Base-by-base conservation (phyloP, 257 asterid genomes). In the Asclepias syriaca region DNA sequence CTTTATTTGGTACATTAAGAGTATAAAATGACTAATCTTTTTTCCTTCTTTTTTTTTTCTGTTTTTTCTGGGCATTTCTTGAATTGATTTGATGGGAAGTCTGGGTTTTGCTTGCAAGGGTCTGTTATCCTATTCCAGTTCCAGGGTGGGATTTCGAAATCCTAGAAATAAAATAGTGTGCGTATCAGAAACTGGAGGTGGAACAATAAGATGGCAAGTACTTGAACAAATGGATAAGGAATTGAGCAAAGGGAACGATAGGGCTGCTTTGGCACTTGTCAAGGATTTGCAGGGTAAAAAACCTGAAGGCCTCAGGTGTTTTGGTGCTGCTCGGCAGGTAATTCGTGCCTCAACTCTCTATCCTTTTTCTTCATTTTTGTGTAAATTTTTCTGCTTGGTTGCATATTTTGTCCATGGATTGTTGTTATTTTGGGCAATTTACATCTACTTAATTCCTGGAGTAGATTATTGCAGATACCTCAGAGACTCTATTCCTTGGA, bases 401-500 rank as follows among this genome's bases (percentile, higher is more conserved):
- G 39, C 5, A 34, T 34, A 34, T 34, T 34, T 3, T 34, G 39
- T 34, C 39, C 39, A 34, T 34, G 39, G 39, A 34, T 34, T 34
- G 39, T 34, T 34, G 39, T 34, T 34, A 34, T 34, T 34, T 55
- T 5, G n/a, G 69, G 45, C 65, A 27, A 29, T 66, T 12, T 34
- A 9, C 12, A 63, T 64, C 70, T 67, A 69, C 79, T 70, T 77
- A 66, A 49, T 53, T 72, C 61, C 24, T 71, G 37, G 61, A 74
- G 74, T 83, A 72, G 78, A 72, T 49, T 68, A 39, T 67, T 87
- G 85, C 96, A 94, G 99, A 88, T 94, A 77, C 99, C 99, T 11
- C 97, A 88, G 82, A 88, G 98, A 80, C 90, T 94, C n/a, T 94
- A 94, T 83, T 83, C 97, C 5, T 77, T 89, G 80, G 99, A 94